Evolutionary conservation across 2,329 filamentous ascomycete genomes (phyloP), one percentile per base, ranked within the genome.

Genomic region (Ploettnerulaceae sp.): DNA sequence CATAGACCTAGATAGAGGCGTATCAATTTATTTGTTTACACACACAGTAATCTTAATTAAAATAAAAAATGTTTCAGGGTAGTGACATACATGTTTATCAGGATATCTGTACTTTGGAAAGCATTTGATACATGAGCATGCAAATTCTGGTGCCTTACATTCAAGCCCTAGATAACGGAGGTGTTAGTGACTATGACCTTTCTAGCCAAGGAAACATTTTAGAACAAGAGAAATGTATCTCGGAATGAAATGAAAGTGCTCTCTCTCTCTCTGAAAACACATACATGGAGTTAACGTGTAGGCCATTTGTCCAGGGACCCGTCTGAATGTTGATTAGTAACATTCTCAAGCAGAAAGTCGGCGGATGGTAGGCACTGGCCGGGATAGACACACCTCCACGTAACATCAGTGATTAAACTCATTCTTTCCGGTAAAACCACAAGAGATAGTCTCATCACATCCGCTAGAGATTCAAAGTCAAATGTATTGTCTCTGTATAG

Each of bases 401-500:
- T 26, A 4, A 47, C 41, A 8, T 39, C 32, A 9, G 17, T 45
- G 3, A 55, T 49, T 1, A 51, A 17, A 7, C 14, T 22, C 22
- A 55, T 46, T n/a, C 46, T 41, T 7, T 52, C 44, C 3, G 53
- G 51, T 1, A 53, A 36, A 4, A 55, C 21, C 1, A 40, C 51
- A 15, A 53, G 44, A 2, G 49, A 52, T n/a, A 54, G 41, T 12
- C 39, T 35, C 7, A 54, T 28, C 1, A 55, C 42, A 5, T 51
- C 42, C 7, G 31, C 14, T 12, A 53, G 25, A 7, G 34, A 39
- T 12, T 45, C 36, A 28, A 55, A 55, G 26, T 51, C 29, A 29
- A 55, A 55, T 3, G 41, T 45, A 20, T 53, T 55, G 3, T 15
- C 11, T 15, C 9, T 41, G 29, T 55, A 55, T 1, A 55, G 36